These are phyloP conservation scores for Amniculicola lignicola DNA, from an alignment of 495 filamentous ascomycete species.

Conservation along the genomic window DNA sequence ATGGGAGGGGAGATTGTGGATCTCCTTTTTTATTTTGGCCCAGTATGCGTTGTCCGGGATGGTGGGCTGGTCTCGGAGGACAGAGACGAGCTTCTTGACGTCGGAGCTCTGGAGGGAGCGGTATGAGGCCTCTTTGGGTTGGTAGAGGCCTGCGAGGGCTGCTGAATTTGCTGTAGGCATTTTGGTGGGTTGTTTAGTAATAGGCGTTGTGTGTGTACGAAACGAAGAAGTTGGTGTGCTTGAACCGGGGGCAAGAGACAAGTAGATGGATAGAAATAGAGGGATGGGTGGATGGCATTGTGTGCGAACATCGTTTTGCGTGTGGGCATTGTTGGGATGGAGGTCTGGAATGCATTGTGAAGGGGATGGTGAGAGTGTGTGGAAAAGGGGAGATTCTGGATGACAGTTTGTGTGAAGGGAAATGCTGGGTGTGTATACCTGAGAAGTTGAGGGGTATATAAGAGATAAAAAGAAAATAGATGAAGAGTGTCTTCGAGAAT, in stretches of 20 bases:
- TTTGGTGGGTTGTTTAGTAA: background rate
- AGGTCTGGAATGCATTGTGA: background rate
- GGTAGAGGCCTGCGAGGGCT: conserved; percentile 1
- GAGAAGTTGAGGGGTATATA: no score
- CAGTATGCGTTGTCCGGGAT: conserved; percentile 5
- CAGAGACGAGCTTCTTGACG: conserved; percentile 7
- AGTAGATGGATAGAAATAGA: background rate
- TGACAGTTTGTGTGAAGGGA: no score
- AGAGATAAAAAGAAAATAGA: background rate
- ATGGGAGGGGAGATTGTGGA: conserved; percentile 8
- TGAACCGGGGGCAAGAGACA: no score
- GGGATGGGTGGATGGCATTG: background rate
- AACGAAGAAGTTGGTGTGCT: no score
- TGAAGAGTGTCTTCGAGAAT: background rate
- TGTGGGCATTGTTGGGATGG: no score
- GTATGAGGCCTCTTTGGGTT: background rate
- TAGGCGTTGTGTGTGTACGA: no score
- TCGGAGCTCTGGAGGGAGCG: conserved; percentile 1
- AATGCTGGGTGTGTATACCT: no score
- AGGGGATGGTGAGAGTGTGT: background rate
- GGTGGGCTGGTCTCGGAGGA: conserved; percentile 8
- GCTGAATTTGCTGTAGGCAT: background rate
- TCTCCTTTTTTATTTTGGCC: background rate
- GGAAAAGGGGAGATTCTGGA: no score
- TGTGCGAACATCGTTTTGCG: background rate